Evolutionary conservation across 257 asterid genomes (phyloP), one percentile per base, ranked within the genome.

Genomic region (Eucommia ulmoides): DNA sequence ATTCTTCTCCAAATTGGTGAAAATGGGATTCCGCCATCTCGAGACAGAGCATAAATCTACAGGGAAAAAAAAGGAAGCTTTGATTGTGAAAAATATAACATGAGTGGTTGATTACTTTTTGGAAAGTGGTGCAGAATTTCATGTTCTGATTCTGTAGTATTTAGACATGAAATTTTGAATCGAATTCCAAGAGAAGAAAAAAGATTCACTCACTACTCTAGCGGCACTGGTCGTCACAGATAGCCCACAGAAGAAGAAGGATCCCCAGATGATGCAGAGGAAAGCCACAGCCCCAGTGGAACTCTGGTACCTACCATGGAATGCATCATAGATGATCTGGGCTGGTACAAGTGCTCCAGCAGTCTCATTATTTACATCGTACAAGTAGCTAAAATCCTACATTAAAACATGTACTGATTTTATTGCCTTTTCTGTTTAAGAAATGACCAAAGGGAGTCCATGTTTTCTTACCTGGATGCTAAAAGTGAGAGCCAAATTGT

Each of bases 391-490:
- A 2, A 59, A 49, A 50, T 67, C 63, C 76, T 66, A 59, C 16
- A 56, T 26, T 15, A 29, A 18, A 20, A 41, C n/a, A n/a, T n/a
- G n/a, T n/a, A n/a, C n/a, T n/a, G n/a, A n/a, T n/a, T n/a, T n/a
- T n/a, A n/a, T n/a, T n/a, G n/a, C n/a, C n/a, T n/a, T n/a, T n/a
- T n/a, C n/a, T n/a, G n/a, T n/a, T n/a, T n/a, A n/a, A n/a, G n/a
- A n/a, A n/a, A n/a, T n/a, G n/a, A n/a, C n/a, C n/a, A n/a, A n/a
- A n/a, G n/a, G n/a, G n/a, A n/a, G n/a, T n/a, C n/a, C n/a, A n/a
- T n/a, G n/a, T n/a, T n/a, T n/a, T n/a, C n/a, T n/a, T 67, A 69
- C 80, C 76, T 67, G 75, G 46, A 75, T 71, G 45, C 75, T 75
- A 60, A 75, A 75, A 35, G 82, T 75, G 3, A 75, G 78, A 22